Evolutionary conservation across 805 yeast genomes (phyloP), one percentile per base, ranked within the genome.

Genomic region (Starmerella vaccinii): DNA sequence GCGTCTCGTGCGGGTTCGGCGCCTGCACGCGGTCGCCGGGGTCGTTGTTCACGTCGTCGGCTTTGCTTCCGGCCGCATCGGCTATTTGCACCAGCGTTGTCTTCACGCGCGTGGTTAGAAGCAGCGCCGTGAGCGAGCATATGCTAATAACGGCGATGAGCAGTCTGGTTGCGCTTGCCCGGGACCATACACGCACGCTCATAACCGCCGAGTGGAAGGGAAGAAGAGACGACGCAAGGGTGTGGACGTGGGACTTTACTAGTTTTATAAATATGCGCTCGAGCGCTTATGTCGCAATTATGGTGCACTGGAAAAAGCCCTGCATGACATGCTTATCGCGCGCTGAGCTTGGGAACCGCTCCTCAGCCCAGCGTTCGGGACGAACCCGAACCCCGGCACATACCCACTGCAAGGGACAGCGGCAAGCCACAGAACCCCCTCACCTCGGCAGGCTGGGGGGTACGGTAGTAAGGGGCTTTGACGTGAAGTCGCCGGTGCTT

Each of bases 161-260:
- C 39, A 38, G 30, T 26, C 9, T 19, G 23, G 26, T 40, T 39
- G 51, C 45, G 56, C 47, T 47, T 46, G 52, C 51, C 16, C 29
- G 8, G 4, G 53, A 44, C 29, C 33, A 49, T 10, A 26, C 30
- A 16, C 37, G 46, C 45, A 16, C 12, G 40, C 18, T 3, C 45
- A 30, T 39, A n/a, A n/a, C n/a, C n/a, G n/a, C n/a, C n/a, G n/a
- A n/a, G n/a, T n/a, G n/a, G n/a, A n/a, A n/a, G n/a, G n/a, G n/a
- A n/a, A n/a, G n/a, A n/a, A n/a, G n/a, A n/a, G n/a, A n/a, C n/a
- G n/a, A n/a, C n/a, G n/a, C n/a, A n/a, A n/a, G n/a, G n/a, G n/a
- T n/a, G n/a, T n/a, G n/a, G n/a, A n/a, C n/a, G n/a, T n/a, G n/a
- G n/a, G n/a, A n/a, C n/a, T n/a, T n/a, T n/a, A n/a, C n/a, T n/a